Conservation (phyloP, 352 stramenopile genomes). For the Phytophthora pini region DNA sequence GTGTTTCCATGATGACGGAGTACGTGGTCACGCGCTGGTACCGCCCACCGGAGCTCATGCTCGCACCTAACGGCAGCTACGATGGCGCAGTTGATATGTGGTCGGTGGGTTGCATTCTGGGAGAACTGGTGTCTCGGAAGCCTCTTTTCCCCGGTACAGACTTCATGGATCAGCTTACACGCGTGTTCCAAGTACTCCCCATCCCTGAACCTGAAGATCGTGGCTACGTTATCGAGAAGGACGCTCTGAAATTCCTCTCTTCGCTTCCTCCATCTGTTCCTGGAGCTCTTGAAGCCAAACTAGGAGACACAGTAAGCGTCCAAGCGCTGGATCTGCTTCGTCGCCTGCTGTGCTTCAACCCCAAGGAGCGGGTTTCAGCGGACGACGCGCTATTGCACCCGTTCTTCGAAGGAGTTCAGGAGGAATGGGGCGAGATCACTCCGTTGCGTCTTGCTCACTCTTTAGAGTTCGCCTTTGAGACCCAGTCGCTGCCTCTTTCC, state of each 20-base stretch:
- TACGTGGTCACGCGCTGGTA: constrained; percentile 95
- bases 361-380: constrained; percentile 89
- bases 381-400: constrained; percentile 88
- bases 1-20: constrained; percentile 83
- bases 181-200: constrained; percentile 79
- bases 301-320: constrained; percentile 51
- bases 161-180: constrained; percentile 88
- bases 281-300: constrained; percentile 64
- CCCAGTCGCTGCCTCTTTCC: constrained; percentile 71
- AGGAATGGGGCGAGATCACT: constrained; percentile 84
- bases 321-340: constrained; percentile 85
- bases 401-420: constrained; percentile 91
- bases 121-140: constrained; percentile 86
- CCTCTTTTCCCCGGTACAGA: constrained; percentile 81
- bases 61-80: constrained; percentile 91
- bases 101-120: constrained; percentile 93
- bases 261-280: constrained; percentile 60
- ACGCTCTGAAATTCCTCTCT: constrained; percentile 86
- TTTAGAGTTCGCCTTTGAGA: constrained; percentile 86
- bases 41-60: constrained; percentile 92
- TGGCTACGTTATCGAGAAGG: constrained; percentile 82
- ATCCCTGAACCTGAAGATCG: constrained; percentile 69
- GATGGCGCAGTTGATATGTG: constrained; percentile 89
- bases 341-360: constrained; percentile 92
- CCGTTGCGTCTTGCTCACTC: constrained; percentile 70